phyloP scores from a whole-genome alignment of 2,329 filamentous ascomycete species.

The Phialocephala subalpina region DNA sequence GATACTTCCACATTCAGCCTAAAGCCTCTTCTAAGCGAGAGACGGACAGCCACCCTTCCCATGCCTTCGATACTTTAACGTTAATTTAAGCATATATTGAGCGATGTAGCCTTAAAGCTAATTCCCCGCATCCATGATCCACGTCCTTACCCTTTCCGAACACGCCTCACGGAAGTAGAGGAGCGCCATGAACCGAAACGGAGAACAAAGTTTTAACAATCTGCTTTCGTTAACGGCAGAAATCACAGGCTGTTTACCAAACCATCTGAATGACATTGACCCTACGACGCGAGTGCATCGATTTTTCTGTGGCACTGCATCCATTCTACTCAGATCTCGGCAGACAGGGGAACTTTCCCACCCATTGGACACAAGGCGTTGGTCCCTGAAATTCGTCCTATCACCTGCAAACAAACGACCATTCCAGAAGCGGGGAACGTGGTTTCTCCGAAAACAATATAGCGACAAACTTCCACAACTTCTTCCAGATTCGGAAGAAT shows the following conservation, averaged over 20 bases:
- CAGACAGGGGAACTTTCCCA: background rate
- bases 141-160: background rate
- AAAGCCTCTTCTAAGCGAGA: too few relatives aligned
- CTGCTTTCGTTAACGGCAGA: background rate
- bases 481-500: constrained; percentile 22
- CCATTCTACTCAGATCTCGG: constrained; percentile 1
- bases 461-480: constrained; percentile 1
- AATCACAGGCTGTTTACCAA: constrained; percentile 1
- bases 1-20: background rate
- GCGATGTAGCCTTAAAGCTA: background rate
- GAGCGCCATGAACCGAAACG: background rate
- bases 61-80: background rate
- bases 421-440: constrained; percentile 17
- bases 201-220: background rate
- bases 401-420: constrained; percentile 13
- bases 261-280: too few relatives aligned
- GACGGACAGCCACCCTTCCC: too few relatives aligned
- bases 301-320: constrained; percentile 18
- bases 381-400: constrained; percentile 8
- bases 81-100: constrained; percentile 7
- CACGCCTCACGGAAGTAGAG: background rate
- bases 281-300: background rate
- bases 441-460: constrained; percentile 12
- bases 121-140: constrained; percentile 9
- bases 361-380: background rate